Conservation (phyloP, 192 early-diverging fungal genomes). For the Linnemannia zychae region DNA sequence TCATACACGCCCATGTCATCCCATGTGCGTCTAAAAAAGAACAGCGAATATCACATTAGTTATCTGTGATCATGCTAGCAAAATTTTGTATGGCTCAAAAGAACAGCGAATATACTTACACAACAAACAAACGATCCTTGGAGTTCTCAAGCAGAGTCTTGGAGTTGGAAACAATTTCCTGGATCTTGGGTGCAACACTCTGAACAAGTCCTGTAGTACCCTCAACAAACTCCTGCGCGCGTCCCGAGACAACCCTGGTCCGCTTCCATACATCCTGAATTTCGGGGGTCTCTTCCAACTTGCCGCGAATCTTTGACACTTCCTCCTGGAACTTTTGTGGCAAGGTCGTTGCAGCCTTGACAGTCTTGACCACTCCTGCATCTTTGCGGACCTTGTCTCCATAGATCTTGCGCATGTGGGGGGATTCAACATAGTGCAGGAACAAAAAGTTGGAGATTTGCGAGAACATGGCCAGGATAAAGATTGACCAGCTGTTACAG, state of each 20-base stretch:
- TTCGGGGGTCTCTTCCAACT: constrained; percentile 60
- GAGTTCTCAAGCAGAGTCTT: constrained; percentile 58
- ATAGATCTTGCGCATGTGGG: constrained; percentile 92
- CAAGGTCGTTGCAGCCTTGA: constrained; percentile 69
- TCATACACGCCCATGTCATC: constrained; percentile 62
- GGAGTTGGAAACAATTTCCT: constrained; percentile 63
- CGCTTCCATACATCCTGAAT: constrained; percentile 62
- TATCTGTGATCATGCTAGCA: neutral
- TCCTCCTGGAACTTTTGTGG: constrained; percentile 69
- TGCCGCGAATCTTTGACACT: constrained; percentile 57
- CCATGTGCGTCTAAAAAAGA: constrained; percentile 30
- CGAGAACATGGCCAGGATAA: constrained; percentile 84
- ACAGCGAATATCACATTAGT: neutral
- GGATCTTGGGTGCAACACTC: constrained; percentile 60
- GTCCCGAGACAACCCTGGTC: constrained; percentile 65
- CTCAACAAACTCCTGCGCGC: constrained; percentile 74
- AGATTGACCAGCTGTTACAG: constrained; percentile 82
- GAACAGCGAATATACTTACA: constrained; percentile 31
- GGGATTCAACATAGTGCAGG: constrained; percentile 88
- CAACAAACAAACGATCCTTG: constrained; percentile 47
- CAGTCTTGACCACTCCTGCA: constrained; percentile 82
- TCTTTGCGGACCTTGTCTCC: constrained; percentile 86
- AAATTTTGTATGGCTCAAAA: neutral
- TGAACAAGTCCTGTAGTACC: constrained; percentile 65
- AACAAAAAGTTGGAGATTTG: constrained; percentile 90